These are phyloP conservation scores for Adenanthera pavonina DNA, from an alignment of 306 rosid species.

Conservation along the genomic window DNA sequence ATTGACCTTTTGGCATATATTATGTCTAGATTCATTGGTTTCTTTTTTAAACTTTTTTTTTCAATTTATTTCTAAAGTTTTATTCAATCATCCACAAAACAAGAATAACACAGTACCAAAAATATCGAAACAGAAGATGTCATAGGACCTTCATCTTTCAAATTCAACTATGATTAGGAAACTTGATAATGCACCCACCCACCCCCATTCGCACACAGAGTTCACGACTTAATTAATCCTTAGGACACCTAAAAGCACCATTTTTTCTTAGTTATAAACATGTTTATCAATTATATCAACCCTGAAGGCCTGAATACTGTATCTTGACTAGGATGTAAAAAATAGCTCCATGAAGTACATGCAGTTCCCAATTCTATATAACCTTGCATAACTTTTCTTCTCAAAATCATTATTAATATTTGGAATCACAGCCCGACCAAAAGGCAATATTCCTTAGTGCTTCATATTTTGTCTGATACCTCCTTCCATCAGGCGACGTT, in stretches of 20 bases:
- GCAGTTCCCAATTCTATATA: neutral
- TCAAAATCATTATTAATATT: neutral
- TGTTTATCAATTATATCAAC: neutral
- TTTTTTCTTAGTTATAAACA: neutral
- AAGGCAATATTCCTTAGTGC: neutral
- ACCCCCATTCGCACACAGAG: neutral
- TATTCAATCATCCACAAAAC: neutral
- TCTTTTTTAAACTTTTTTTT: neutral
- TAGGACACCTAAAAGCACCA: neutral
- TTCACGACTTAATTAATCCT: neutral
- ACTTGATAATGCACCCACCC: neutral
- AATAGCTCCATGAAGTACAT: neutral
- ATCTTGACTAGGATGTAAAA: neutral
- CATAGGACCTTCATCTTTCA: neutral
- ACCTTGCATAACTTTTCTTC: neutral
- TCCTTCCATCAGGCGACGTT: neutral
- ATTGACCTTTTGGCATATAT: neutral
- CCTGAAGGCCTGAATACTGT: neutral
- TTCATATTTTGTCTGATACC: neutral
- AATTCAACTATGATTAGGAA: neutral
- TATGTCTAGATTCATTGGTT: neutral
- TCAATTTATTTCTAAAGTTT: neutral
- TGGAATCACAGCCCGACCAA: neutral
- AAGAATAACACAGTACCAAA: neutral
- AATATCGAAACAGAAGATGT: neutral